Evolutionary conservation across 495 filamentous ascomycete species (phyloP), one percentile per base, ranked within the genome.

Genomic region (Hyphodiscus hymeniophilus): DNA sequence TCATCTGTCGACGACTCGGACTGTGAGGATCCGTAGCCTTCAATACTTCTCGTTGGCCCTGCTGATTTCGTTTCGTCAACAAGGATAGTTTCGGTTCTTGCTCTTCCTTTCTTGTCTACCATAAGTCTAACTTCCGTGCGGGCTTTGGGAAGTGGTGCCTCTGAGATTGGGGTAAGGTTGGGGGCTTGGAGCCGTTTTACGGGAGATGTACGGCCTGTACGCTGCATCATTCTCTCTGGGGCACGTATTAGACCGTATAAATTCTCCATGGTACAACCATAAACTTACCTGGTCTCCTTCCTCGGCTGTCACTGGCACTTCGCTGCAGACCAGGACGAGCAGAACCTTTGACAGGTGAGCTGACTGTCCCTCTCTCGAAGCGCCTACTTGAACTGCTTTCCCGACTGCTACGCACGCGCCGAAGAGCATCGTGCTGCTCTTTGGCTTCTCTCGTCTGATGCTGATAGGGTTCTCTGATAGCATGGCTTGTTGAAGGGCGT

Each of bases 91-190:
- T 87, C 81, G 6, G 84, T 77, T 48, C 79, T 80, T 17, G 85
- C 85, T 38, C 82, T 69, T 5, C 85, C 85, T 55, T 79, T 80
- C 30, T 75, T 70, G 57, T 85, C 85, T 54, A 90, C 85, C 10
- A 71, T 80, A 45, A 90, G 79, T 28, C 77, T 79, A 3, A 88
- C 77, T 48, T 73, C 68, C 2, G 76, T 73, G 33, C 75, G 70
- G 42, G 71, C 67, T 31, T 66, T 55, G 21, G 73, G 64, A 0
- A 60, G 50, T 2, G 62, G 38, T 12, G 45, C 54, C 55, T 78
- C 74, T 1, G 72, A 72, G 35, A 78, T 78, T 2, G 73, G 72
- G 8, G 64, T 65, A 13, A 78, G 57, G 51, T 71, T 74, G 13
- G 66, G 53, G 3, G 70, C 54, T 23, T 72, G 68, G 30, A 70